Conservation (phyloP, 2,329 filamentous ascomycete species). For the Arthrobotrys sinensis region DNA sequence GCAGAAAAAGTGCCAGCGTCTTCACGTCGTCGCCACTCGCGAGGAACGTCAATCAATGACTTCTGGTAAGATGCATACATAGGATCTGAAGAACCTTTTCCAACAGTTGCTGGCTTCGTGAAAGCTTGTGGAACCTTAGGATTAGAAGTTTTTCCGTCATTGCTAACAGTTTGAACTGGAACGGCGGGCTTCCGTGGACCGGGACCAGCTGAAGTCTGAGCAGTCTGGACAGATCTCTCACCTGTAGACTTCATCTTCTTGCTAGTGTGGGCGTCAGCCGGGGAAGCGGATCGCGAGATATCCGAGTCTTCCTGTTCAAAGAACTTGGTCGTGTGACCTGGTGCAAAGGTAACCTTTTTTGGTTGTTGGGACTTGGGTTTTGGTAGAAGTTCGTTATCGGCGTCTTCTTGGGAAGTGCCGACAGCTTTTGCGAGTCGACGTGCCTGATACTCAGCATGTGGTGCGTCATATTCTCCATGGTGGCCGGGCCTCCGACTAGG, state of each 20-base stretch:
- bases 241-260: conserved; percentile 32
- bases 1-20: conserved; percentile 42
- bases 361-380: background rate
- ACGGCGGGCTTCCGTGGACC: conserved; percentile 3
- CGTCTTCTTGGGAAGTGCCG: background rate
- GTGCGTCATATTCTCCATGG: conserved; percentile 1
- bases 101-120: conserved; percentile 38
- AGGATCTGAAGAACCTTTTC: conserved; percentile 39
- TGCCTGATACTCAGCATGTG: conserved; percentile 28
- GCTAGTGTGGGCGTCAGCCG: conserved; percentile 15
- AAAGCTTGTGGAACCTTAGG: conserved; percentile 14
- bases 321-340: conserved; percentile 26
- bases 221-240: background rate
- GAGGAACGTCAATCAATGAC: conserved; percentile 43
- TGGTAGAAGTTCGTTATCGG: background rate
- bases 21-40: conserved; percentile 49
- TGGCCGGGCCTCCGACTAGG: conserved; percentile 15
- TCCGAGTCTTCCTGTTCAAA: conserved; percentile 26
- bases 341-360: conserved; percentile 48
- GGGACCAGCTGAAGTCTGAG: background rate
- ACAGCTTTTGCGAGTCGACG: conserved; percentile 34
- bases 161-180: conserved; percentile 6
- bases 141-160: background rate
- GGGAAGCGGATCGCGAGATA: conserved; percentile 28
- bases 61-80: conserved; percentile 43